A percentile compares a stretch with the other conserved stretches of the same genome.
Evolutionary conservation across 306 rosid species (phyloP).

Genomic region (Prunus campanulata): DNA sequence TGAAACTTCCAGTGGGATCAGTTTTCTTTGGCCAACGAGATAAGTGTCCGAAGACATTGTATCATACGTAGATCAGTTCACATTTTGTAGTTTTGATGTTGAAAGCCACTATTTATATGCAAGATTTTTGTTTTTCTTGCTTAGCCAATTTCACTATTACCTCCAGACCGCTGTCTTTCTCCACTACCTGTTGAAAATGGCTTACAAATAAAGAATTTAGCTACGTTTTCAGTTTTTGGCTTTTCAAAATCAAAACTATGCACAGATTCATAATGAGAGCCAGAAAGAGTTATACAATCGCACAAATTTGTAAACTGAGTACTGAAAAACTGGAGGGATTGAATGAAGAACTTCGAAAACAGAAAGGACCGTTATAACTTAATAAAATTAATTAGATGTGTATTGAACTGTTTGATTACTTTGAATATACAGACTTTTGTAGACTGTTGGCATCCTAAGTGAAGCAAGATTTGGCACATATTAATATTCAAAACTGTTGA

Average conservation of each 20-base stretch:
- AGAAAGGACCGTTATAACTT: neutral
- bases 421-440: neutral
- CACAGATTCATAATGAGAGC: no score
- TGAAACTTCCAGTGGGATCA: conserved; percentile 1
- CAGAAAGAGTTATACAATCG: no score
- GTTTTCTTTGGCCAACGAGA: conserved; percentile 6
- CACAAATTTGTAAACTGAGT: no score
- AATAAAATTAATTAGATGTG: neutral
- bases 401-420: neutral
- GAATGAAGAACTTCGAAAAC: no score
- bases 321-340: no score
- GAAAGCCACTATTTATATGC: neutral
- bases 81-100: neutral
- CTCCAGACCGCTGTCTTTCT: no score
- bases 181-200: neutral
- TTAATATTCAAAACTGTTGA: neutral
- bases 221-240: no score
- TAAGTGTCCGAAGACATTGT: conserved; percentile 13
- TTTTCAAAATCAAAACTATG: no score
- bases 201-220: no score
- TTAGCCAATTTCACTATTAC: neutral
- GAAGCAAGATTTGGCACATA: neutral
- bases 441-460: neutral
- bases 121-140: neutral
- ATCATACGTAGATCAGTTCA: conserved; percentile 13